These are phyloP conservation scores for Russula emetica DNA, from an alignment of 768 basidiomycete species.

Conservation along the genomic window DNA sequence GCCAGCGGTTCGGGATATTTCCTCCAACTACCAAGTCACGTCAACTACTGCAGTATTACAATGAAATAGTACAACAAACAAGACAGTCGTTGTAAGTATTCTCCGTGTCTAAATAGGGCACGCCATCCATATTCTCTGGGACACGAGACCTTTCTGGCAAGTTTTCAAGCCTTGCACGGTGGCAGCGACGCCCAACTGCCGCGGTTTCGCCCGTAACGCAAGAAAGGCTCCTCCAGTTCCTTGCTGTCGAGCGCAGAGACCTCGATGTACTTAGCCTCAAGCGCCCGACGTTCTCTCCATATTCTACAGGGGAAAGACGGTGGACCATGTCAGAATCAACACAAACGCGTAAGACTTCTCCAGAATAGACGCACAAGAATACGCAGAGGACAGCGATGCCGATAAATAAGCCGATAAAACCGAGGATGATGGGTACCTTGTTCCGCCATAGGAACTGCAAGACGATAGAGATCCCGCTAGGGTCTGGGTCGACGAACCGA, in stretches of 20 bases:
- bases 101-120: too few species aligned
- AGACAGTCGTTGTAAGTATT: too few species aligned
- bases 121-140: too few species aligned
- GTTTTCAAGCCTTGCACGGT: too few species aligned
- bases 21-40: too few species aligned
- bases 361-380: constrained; percentile 34
- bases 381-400: constrained; percentile 39
- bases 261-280: constrained; percentile 1
- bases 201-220: too few species aligned
- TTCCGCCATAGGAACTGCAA: constrained; percentile 42
- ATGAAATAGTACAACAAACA: too few species aligned
- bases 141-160: too few species aligned
- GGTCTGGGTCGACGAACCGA: constrained; percentile 52
- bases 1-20: too few species aligned
- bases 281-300: constrained; percentile 17
- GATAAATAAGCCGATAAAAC: constrained; percentile 39
- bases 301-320: constrained; percentile 8
- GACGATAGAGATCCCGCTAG: constrained; percentile 43
- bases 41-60: too few species aligned
- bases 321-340: background rate
- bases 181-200: too few species aligned
- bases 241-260: constrained; percentile 1
- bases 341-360: background rate
- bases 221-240: background rate
- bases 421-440: constrained; percentile 49